Evolutionary conservation across 1,139 yeast genomes (phyloP).

Genomic region (Yamadazyma trypodendri): DNA sequence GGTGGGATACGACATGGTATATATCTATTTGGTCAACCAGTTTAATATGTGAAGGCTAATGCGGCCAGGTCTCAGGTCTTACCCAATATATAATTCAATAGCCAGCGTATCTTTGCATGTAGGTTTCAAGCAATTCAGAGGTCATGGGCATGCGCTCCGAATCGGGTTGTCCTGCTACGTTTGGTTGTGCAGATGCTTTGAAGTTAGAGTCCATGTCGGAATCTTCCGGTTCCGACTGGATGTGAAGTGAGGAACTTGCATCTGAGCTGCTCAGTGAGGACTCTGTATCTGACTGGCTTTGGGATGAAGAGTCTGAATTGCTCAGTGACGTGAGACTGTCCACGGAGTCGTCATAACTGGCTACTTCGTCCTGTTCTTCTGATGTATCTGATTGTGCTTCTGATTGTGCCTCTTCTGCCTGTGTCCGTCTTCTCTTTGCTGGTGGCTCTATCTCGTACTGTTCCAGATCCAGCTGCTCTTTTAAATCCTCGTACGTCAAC

Average conservation of each 20-base stretch:
- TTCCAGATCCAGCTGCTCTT: background rate
- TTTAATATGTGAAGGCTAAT: too few species aligned
- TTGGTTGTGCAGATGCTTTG: background rate
- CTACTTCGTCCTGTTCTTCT: background rate
- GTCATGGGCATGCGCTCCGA: background rate
- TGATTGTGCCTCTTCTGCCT: background rate
- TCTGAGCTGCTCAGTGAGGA: too few species aligned
- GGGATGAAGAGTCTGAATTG: too few species aligned
- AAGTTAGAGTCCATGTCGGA: background rate
- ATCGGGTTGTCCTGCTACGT: background rate
- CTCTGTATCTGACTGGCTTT: too few species aligned
- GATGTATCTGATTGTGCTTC: background rate
- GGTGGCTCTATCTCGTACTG: background rate
- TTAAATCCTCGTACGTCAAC: conserved; percentile 4
- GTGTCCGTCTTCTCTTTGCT: background rate
- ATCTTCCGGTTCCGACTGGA: too few species aligned
- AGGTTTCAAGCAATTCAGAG: background rate
- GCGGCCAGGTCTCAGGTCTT: too few species aligned
- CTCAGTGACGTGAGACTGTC: too few species aligned
- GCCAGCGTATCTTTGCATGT: conserved; percentile 1
- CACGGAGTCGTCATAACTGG: background rate
- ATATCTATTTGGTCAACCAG: background rate
- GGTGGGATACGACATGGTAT: conserved; percentile 7
- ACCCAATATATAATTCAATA: background rate
- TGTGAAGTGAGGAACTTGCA: too few species aligned